Evolutionary conservation across 2,329 filamentous ascomycete species (phyloP).

Genomic region (Aspergillus novofumigatus): DNA sequence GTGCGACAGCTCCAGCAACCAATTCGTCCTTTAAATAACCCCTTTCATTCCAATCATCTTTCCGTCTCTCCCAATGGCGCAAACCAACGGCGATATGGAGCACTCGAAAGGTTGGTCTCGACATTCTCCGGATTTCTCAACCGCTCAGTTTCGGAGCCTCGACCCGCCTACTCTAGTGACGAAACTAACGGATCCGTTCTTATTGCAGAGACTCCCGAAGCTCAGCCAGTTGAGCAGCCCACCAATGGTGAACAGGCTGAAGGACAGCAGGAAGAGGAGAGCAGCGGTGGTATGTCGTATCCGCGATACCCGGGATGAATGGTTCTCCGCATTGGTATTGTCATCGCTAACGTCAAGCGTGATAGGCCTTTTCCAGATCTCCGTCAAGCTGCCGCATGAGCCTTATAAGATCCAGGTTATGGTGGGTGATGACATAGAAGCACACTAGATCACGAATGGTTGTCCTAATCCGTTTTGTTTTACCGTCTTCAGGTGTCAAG

Average conservation of each 20-base stretch:
- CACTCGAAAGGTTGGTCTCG: constrained; percentile 35
- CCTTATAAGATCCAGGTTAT: constrained; percentile 78
- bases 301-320: background rate
- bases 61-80: constrained; percentile 31
- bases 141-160: background rate
- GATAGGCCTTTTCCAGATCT: constrained; percentile 62
- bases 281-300: constrained; percentile 30
- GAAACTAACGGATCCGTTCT: constrained; percentile 13
- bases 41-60: constrained; percentile 15
- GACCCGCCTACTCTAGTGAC: constrained; percentile 4
- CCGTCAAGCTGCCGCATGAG: constrained; percentile 75
- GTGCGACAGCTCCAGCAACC: constrained; percentile 18
- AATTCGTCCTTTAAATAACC: constrained; percentile 6
- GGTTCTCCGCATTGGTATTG: background rate
- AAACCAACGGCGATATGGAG: constrained; percentile 37
- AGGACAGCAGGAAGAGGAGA: constrained; percentile 32
- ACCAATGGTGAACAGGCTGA: constrained; percentile 33
- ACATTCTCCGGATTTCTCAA: background rate
- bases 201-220: constrained; percentile 28
- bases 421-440: constrained; percentile 51
- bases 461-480: constrained; percentile 10
- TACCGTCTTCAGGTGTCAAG: constrained; percentile 64
- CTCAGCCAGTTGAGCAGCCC: constrained; percentile 24
- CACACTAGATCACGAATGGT: constrained; percentile 1
- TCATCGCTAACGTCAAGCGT: background rate